Evolutionary conservation across 306 rosid genomes (phyloP).

Genomic region (Benincasa hispida): DNA sequence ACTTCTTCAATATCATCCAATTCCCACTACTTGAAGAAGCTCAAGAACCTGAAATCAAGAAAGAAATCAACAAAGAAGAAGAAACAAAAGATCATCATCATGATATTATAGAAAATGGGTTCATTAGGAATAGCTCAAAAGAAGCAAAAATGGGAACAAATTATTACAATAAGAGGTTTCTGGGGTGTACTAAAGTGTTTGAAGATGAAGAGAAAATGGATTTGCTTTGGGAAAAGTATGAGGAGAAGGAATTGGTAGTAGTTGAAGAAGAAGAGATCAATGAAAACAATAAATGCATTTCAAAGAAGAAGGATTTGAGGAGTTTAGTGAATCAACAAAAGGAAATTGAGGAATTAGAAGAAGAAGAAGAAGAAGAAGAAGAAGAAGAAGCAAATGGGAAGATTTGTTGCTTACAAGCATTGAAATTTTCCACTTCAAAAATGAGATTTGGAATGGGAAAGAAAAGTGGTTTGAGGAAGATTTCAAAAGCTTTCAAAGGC

Average conservation of each 20-base stretch:
- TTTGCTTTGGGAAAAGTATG: constrained; percentile 85
- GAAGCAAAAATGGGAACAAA: neutral
- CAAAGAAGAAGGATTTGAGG: constrained; percentile 49
- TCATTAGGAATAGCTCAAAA: no score
- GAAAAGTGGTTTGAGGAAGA: constrained; percentile 48
- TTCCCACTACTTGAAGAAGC: neutral
- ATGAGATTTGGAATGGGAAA: constrained; percentile 82
- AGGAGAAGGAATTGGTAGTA: neutral
- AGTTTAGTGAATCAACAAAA: constrained; percentile 7
- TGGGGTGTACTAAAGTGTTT: constrained; percentile 9
- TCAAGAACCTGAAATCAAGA: neutral
- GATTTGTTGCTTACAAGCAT: constrained; percentile 74
- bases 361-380: constrained; percentile 16
- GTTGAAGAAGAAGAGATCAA: constrained; percentile 1
- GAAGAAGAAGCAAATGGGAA: constrained; percentile 23
- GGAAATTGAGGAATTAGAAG: constrained; percentile 19
- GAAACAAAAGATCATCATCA: neutral
- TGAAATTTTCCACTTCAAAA: constrained; percentile 83
- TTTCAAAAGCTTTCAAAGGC: constrained; percentile 78
- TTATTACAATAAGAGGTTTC: neutral
- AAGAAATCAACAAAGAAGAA: neutral
- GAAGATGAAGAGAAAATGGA: constrained; percentile 89
- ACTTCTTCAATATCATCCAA: neutral
- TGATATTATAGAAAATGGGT: neutral
- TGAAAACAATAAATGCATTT: neutral